Percentiles rank a stretch among this genome's conserved stretches.
Evolutionary conservation across 768 basidiomycete genomes (phyloP).

Genomic region (Coprinopsis marcescibilis): DNA sequence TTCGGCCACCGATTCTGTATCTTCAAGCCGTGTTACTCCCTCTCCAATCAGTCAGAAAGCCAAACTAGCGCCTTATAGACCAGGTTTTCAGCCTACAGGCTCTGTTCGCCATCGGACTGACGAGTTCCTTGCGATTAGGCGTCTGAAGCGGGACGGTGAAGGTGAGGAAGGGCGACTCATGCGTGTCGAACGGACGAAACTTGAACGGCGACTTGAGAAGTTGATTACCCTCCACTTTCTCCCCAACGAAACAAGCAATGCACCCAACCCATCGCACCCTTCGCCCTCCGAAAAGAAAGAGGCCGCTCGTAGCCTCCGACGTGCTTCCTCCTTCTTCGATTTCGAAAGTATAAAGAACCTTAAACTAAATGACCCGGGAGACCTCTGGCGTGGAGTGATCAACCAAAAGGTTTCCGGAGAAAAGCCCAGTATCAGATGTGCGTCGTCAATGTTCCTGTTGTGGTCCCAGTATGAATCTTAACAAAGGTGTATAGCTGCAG

Average conservation of each 20-base stretch:
- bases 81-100: conserved; percentile 92
- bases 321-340: conserved; percentile 71
- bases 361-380: conserved; percentile 47
- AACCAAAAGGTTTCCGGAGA: conserved; percentile 27
- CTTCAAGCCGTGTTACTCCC: background rate
- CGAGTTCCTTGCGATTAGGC: conserved; percentile 58
- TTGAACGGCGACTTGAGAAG: conserved; percentile 86
- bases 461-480: conserved; percentile 2
- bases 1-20: background rate
- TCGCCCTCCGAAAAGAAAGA: conserved; percentile 8
- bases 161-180: conserved; percentile 30
- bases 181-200: conserved; percentile 74
- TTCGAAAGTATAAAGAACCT: conserved; percentile 59
- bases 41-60: background rate
- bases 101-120: conserved; percentile 77
- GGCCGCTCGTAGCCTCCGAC: conserved; percentile 23
- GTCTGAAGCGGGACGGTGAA: conserved; percentile 32
- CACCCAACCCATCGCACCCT: background rate
- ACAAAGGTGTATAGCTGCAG: conserved; percentile 45
- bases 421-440: conserved; percentile 64
- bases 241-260: conserved; percentile 7
- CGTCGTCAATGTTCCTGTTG: conserved; percentile 13
- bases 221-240: conserved; percentile 71
- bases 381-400: conserved; percentile 63
- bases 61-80: conserved; percentile 63